Evolutionary conservation across 2,329 filamentous ascomycete species (phyloP), one percentile per base, ranked within the genome.

Genomic region (Kalmusia sp.): DNA sequence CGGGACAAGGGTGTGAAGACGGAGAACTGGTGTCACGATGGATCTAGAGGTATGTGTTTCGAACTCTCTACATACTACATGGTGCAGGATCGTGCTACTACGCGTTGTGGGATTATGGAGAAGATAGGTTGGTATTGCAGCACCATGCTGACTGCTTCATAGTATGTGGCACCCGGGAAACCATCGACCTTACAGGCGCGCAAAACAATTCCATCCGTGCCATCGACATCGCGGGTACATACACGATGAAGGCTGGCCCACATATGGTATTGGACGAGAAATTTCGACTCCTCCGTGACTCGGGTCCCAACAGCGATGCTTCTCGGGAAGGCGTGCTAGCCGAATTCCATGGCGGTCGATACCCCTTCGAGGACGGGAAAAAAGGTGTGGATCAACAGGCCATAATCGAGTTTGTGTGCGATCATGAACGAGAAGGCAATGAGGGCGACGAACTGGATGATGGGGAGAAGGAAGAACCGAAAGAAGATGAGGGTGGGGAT

Each of bases 401-500:
- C 3, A 83, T 96, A 8, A 84, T 98, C 49, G 90, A 96, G 66
- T 92, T 98, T 63, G 72, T 93, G 17, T 99, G 95, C 76, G 89
- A 96, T 68, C 79, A 76, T 25, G 81, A 88, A 2, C 82, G 84
- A 61, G 87, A 87, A 7, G 93, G 93, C 1, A 82, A 88, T 6
- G 93, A 96, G 54, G 76, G 81, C 58, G 85, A 84, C 60, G 86
- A 90, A 64, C 84, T 82, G 71, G 79, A 82, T 38, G 73, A 81
- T 1, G 79, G 82, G 45, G 85, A 88, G 52, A 77, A 84, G 60
- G 84, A 86, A 59, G 62, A 71, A 34, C 44, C 59, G 25, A 72
- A 80, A 3, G 78, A 83, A 57, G 83, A 87, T 48, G 79, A 79
- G 12, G 60, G 58, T 4, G n/a, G n/a, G n/a, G 57, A 69, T 25